Evolutionary conservation across 345 rosid species (phyloP), one percentile per base, ranked within the genome.

Genomic region (Sapria himalayana): DNA sequence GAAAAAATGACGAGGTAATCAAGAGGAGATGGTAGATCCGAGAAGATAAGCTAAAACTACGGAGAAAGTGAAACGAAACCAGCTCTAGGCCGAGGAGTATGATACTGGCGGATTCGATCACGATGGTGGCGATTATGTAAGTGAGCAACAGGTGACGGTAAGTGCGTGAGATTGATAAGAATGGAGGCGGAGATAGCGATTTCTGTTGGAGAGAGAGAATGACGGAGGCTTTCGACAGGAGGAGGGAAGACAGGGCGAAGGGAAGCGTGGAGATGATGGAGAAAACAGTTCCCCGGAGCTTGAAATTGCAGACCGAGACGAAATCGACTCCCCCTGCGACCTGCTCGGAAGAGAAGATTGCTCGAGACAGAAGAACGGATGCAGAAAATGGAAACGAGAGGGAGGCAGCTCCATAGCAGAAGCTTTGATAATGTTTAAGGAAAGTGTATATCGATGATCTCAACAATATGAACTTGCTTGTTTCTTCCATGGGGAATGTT

Each of bases 51-150:
- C 62, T 59, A n/a, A 65, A 61, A 2, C 56, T 60, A 41, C 71
- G 55, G 9, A 76, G 43, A 14, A 63, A 15, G 43, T 47, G 63
- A 41, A 60, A 71, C 21, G 64, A 54, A n/a, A 89, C 32, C 58
- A 74, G 62, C 2, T 78, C 31, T 56, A 89, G 25, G 24, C 63
- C 69, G 35, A 89, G 74, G 16, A 74, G 73, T 4, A 84, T 73
- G 4, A 94, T 74, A 37, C 76, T 89, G 9, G 91, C 86, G 0
- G 81, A 76, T 52, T 81, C 19, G 50, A 82, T 60, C 32, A 74
- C 42, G 49, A 74, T 42, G 1, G 63, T 56, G 47, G 73, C 76
- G 23, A 71, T 70, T 13, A 71, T 1, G 29, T 52, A 61, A 15
- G 93, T 76, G 12, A 24, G 13, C 5, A 89, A 54, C 21, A 89